Conservation (phyloP, 2,329 filamentous ascomycete species). For the Cladorrhinum sp. region DNA sequence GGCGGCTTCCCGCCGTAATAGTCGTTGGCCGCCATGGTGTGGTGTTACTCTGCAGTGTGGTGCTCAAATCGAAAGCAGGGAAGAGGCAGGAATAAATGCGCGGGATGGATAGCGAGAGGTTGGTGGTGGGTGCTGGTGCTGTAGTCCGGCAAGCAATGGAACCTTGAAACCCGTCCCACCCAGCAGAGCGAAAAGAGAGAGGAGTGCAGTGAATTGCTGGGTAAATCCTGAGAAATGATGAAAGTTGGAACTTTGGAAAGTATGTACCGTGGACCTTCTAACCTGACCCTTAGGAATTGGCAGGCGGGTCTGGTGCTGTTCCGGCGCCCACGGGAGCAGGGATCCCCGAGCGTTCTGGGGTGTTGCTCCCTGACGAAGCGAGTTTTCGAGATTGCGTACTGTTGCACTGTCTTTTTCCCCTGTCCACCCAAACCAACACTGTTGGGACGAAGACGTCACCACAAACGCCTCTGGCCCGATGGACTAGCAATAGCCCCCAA, state of each 20-base stretch:
- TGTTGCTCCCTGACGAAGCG: not conserved
- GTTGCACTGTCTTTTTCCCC: not conserved
- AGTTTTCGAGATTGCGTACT: not conserved
- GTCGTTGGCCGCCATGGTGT: slow-evolving; percentile 60
- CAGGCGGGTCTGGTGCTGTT: slow-evolving; percentile 9
- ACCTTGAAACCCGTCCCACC: not conserved
- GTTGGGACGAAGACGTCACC: not conserved
- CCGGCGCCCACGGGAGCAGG: slow-evolving; percentile 10
- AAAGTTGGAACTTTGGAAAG: not conserved
- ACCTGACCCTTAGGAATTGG: slow-evolving; percentile 4
- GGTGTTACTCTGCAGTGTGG: slow-evolving; percentile 13
- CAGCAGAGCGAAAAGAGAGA: not conserved
- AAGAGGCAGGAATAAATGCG: not conserved
- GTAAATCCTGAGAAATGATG: not conserved
- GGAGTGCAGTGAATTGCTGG: not conserved
- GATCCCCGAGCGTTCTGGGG: slow-evolving; percentile 5
- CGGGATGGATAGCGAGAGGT: not conserved
- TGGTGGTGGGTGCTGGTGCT: not conserved
- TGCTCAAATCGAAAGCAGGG: not conserved
- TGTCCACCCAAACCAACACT: not conserved
- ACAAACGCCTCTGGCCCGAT: not conserved
- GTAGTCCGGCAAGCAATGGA: not conserved
- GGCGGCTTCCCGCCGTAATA: slow-evolving; percentile 53
- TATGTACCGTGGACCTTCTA: not conserved
- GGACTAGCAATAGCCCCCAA: too few species aligned